These are phyloP conservation scores for Rhododendron henanense DNA, from an alignment of 148 eudicot species.

Conservation along the genomic window DNA sequence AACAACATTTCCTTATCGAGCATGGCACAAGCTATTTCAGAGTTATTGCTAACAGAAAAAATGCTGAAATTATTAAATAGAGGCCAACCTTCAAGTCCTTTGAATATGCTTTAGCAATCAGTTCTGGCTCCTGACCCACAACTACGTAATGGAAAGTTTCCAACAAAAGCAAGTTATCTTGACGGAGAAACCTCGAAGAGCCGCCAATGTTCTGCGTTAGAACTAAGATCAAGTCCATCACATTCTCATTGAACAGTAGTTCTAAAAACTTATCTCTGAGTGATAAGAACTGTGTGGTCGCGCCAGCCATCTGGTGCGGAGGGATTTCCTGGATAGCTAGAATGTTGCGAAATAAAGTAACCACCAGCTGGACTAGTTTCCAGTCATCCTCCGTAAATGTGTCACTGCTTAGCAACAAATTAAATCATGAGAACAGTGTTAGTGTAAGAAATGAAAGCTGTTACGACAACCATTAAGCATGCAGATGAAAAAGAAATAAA, in stretches of 20 bases:
- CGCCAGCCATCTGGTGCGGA: slow-evolving; percentile 54
- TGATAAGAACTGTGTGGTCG: slow-evolving; percentile 52
- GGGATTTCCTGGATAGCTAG: slow-evolving; percentile 82
- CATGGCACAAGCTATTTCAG: slow-evolving; percentile 1
- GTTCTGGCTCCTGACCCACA: slow-evolving; percentile 80
- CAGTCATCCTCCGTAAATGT: slow-evolving; percentile 91
- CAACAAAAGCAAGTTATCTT: slow-evolving; percentile 87
- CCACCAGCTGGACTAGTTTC: slow-evolving; percentile 88
- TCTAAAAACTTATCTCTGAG: slow-evolving; percentile 73
- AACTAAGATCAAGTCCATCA: slow-evolving; percentile 77
- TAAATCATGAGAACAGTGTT: neutral
- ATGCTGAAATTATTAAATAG: slow-evolving; percentile 5
- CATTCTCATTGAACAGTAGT: slow-evolving; percentile 74
- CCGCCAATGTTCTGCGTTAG: slow-evolving; percentile 79
- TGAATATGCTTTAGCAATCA: slow-evolving; percentile 53
- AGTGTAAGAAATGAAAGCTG: neutral
- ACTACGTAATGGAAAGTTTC: slow-evolving; percentile 68
- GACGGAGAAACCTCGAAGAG: slow-evolving; percentile 57
- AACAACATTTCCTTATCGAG: neutral
- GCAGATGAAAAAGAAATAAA: neutral
- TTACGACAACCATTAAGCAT: neutral
- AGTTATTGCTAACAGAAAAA: neutral
- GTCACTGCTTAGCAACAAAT: slow-evolving; percentile 39
- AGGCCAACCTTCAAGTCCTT: slow-evolving; percentile 58
- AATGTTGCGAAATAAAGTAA: slow-evolving; percentile 82